These are phyloP conservation scores for Aspergillus flavus DNA, from an alignment of 2,329 filamentous ascomycete species.

Conservation along the genomic window DNA sequence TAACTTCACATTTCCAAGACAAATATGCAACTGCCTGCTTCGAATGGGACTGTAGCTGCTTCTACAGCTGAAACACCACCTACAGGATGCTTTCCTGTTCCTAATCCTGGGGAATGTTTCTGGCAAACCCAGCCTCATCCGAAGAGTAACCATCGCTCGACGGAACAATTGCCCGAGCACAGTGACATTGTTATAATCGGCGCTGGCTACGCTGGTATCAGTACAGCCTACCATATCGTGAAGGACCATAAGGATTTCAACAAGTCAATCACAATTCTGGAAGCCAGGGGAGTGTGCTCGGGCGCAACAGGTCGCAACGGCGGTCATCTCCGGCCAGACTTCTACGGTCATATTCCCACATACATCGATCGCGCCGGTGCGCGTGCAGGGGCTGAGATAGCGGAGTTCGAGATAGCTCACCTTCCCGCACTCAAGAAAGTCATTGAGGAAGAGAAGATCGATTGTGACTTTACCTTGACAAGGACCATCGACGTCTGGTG, in stretches of 20 bases:
- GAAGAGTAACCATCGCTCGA: conserved; percentile 45
- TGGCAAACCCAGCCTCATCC: conserved; percentile 46
- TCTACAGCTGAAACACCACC: neutral
- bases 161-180: conserved; percentile 25
- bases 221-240: conserved; percentile 46
- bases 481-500: conserved; percentile 43
- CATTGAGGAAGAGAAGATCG: conserved; percentile 45
- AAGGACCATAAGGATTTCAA: conserved; percentile 14
- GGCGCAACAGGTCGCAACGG: conserved; percentile 50
- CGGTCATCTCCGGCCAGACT: conserved; percentile 47
- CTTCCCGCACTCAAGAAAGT: conserved; percentile 42
- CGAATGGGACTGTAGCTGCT: neutral
- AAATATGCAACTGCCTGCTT: neutral
- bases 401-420: conserved; percentile 44
- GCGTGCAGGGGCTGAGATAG: conserved; percentile 39
- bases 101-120: conserved; percentile 29
- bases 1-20: neutral
- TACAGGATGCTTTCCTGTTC: conserved; percentile 1
- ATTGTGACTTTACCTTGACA: conserved; percentile 46
- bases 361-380: conserved; percentile 36
- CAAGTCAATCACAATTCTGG: conserved; percentile 38
- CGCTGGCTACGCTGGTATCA: conserved; percentile 49
- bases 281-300: conserved; percentile 43
- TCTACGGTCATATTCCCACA: conserved; percentile 40
- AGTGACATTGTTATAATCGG: conserved; percentile 52